These are phyloP conservation scores for Leptodontidium sp. DNA, from an alignment of 2,329 filamentous ascomycete genomes.

Conservation along the genomic window DNA sequence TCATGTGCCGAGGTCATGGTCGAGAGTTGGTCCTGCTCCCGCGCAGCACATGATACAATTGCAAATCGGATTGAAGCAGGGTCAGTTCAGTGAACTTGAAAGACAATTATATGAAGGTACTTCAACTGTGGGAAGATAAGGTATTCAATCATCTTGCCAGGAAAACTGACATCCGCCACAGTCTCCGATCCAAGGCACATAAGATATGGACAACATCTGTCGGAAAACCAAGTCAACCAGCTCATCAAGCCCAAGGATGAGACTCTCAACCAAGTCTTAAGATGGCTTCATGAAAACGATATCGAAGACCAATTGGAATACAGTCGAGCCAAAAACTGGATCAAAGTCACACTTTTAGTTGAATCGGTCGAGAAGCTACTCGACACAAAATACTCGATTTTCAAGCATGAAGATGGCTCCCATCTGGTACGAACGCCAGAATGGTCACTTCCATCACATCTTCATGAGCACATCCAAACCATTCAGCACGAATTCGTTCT, in stretches of 20 bases:
- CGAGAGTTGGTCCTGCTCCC: slow-evolving; percentile 55
- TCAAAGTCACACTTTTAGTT: slow-evolving; percentile 55
- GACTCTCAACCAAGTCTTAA: slow-evolving; percentile 59
- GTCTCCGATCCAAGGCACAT: slow-evolving; percentile 61
- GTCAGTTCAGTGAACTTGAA: slow-evolving; percentile 62
- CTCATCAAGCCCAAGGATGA: slow-evolving; percentile 61
- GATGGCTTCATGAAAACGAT: slow-evolving; percentile 64
- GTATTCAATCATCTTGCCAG: neutral
- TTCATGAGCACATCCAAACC: slow-evolving; percentile 55
- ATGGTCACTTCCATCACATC: slow-evolving; percentile 52
- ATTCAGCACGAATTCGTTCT: slow-evolving; percentile 66
- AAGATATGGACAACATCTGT: slow-evolving; percentile 64
- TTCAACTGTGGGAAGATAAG: neutral
- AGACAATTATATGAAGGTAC: slow-evolving; percentile 61
- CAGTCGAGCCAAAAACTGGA: slow-evolving; percentile 64
- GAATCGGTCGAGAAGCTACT: slow-evolving; percentile 53
- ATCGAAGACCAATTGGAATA: slow-evolving; percentile 52
- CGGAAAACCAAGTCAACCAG: slow-evolving; percentile 57
- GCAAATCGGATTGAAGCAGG: slow-evolving; percentile 66
- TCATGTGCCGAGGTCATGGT: slow-evolving; percentile 60
- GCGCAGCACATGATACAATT: slow-evolving; percentile 59
- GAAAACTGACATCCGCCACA: slow-evolving; percentile 31
- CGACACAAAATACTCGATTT: slow-evolving; percentile 48
- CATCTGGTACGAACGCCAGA: slow-evolving; percentile 36
- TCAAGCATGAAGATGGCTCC: slow-evolving; percentile 46